Conservation (phyloP, 202 grass and related monocot genomes). For the Setaria italica region DNA sequence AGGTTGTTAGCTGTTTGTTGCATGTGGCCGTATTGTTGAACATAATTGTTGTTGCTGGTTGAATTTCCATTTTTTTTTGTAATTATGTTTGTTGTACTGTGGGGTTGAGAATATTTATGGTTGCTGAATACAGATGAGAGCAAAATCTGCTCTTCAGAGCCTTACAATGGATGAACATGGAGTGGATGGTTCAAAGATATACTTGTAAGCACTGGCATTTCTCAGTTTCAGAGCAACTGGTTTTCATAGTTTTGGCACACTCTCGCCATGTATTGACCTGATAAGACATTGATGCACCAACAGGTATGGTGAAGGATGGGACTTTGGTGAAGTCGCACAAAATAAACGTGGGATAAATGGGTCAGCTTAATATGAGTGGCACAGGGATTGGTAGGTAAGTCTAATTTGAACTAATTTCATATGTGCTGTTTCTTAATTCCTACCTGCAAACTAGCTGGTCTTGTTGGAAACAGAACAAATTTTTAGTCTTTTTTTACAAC, state of each 20-base stretch:
- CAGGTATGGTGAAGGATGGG: slow-evolving; percentile 98
- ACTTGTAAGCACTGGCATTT: slow-evolving; percentile 69
- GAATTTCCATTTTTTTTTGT: background rate
- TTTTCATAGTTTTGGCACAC: slow-evolving; percentile 21
- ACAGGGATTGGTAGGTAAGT: slow-evolving; percentile 86
- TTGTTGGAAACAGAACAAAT: background rate
- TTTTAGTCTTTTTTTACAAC: background rate
- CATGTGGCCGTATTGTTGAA: background rate
- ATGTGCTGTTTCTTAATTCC: background rate
- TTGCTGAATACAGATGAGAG: slow-evolving; percentile 69
- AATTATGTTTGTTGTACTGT: background rate
- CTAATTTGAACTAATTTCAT: slow-evolving; percentile 8
- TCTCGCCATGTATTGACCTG: background rate
- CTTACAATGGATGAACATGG: slow-evolving; percentile 70
- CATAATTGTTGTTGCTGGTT: background rate
- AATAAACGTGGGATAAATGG: slow-evolving; percentile 94
- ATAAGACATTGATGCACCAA: slow-evolving; percentile 30
- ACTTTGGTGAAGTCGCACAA: slow-evolving; percentile 87
- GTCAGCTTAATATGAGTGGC: slow-evolving; percentile 87
- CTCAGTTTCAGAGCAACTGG: slow-evolving; percentile 34
- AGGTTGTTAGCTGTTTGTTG: slow-evolving; percentile 13
- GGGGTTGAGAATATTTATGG: slow-evolving; percentile 34
- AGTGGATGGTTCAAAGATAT: slow-evolving; percentile 92
- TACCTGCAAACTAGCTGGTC: background rate
- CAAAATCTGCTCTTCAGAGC: slow-evolving; percentile 77